Percentiles rank a stretch among this genome's conserved stretches.
Evolutionary conservation across 495 filamentous ascomycete species (phyloP).

Genomic region (Xylaria telfairii): DNA sequence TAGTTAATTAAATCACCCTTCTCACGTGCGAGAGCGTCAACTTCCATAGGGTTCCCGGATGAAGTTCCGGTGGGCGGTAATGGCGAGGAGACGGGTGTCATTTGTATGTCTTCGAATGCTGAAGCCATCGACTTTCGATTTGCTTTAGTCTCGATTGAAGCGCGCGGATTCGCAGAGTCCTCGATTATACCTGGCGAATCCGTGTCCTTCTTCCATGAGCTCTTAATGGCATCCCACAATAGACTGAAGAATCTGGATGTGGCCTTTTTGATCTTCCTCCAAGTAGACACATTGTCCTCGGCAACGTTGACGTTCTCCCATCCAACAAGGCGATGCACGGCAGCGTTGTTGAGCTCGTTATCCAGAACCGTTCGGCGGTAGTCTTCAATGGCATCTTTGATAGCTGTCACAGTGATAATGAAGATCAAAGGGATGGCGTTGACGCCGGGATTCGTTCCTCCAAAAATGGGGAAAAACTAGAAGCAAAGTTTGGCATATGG

Average conservation of each 20-base stretch:
- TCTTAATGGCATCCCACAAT: slow-evolving; percentile 56
- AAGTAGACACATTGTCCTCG: slow-evolving; percentile 81
- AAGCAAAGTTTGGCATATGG: slow-evolving; percentile 26
- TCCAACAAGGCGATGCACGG: slow-evolving; percentile 85
- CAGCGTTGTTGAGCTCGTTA: slow-evolving; percentile 94
- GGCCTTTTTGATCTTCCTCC: slow-evolving; percentile 93
- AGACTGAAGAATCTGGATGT: slow-evolving; percentile 67
- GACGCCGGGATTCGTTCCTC: slow-evolving; percentile 85
- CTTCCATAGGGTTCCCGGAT: slow-evolving; percentile 66
- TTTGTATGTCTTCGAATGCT: slow-evolving; percentile 73
- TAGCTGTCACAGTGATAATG: slow-evolving; percentile 86
- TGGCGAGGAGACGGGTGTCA: slow-evolving; percentile 93
- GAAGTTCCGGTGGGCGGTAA: slow-evolving; percentile 52
- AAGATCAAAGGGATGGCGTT: slow-evolving; percentile 92
- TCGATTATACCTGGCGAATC: slow-evolving; percentile 27
- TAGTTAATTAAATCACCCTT: slow-evolving; percentile 59
- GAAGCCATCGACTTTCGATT: slow-evolving; percentile 66
- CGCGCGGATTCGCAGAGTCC: slow-evolving; percentile 53
- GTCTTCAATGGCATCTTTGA: slow-evolving; percentile 99
- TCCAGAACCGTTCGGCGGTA: slow-evolving; percentile 92
- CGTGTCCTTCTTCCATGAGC: slow-evolving; percentile 52
- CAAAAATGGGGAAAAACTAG: slow-evolving; percentile 96
- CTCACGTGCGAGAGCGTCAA: slow-evolving; percentile 57
- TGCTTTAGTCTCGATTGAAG: slow-evolving; percentile 67
- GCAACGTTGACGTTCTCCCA: slow-evolving; percentile 94